Base-by-base conservation (phyloP, 2,329 filamentous ascomycete species). In the Fusarium torreyae region DNA sequence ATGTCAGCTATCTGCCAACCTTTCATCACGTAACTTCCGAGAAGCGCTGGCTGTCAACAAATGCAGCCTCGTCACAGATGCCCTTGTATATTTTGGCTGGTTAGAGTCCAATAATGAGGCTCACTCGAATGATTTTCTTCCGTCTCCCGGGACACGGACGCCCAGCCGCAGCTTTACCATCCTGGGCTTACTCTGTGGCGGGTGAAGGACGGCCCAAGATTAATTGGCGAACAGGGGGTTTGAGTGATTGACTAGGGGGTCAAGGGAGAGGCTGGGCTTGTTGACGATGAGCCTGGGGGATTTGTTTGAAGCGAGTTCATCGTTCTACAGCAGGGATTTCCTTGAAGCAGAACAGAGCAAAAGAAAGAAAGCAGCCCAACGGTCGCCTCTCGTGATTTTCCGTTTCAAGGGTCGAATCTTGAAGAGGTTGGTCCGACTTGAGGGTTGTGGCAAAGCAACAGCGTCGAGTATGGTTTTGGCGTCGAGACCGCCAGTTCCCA, bases 121-220 rank as follows among this genome's bases (percentile, higher is more conserved):
- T 69, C 61, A 50, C 55, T 54, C 51, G 58, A 61, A 54, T 57
- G 55, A 49, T 66, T 69, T 28, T 42, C 38, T 58, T 39, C 46
- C 46, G 64, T 60, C 51, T 59, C 48, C 57, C 20, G 33, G 50
- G 53, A 40, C 58, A 59, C 53, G 39, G 38, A 57, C 42, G 39
- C 46, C 50, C 46, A 56, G 52, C 34, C 50, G 54, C 55, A 53
- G 46, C 26, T 67, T 67, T 45, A 51, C 56, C 38, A 20, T 57
- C 42, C 31, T 43, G 48, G 62, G 22, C 36, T 22, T 26, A 48
- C 40, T 68, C 43, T 66, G 50, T 61, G 59, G 44, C 44, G 48
- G 48, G 26, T n/a, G 18, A 48, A 42, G 31, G 61, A 63, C 45
- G 44, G 50, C 31, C 39, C 42, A 66, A 56, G 40, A 45, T 53